Base-by-base conservation (phyloP, 768 basidiomycete genomes). In the Kwoniella bestiolae region DNA sequence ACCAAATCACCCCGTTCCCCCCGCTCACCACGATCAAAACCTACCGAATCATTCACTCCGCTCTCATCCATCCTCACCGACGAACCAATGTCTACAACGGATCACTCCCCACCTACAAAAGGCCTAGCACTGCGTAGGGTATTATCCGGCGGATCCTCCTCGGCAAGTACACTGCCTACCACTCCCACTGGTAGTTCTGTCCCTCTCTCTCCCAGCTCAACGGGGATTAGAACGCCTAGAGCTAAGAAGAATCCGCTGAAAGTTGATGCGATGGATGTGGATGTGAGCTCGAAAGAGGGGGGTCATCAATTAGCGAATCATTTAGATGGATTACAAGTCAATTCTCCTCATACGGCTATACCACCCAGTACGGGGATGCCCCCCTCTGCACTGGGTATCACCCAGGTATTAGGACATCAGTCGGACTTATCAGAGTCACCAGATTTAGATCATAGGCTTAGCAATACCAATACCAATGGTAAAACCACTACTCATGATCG, bases 201-300 rank as follows among this genome's bases (percentile, higher is more conserved):
- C 0, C 68, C 74, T 4, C 35, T 72, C 2, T 75, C 74, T 3
- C 74, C 74, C 25, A 50, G 50, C 31, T 73, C 74, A 7, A 67
- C 29, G 28, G 72, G 70, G 2, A 66, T 52, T 5, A 57, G 67
- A 18, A 73, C 74, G 3, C 74, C 72, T 5, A 67, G 65, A 65
- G 72, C 72, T 0, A 60, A 32, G 3, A 65, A 64, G 29, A 64
- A 62, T 4, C 26, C 46, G 14, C 52, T 73, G 11, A 58, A 63
- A 21, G 9, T 26, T 18, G 14, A 63, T 16, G 18, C 34, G 12
- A 49, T 31, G 63, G 59, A 60, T 25, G 18, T 52, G 14, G 52
- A 63, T 31, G 28, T 23, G 12, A 18, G 9, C 32, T 1, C 6
- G 18, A 16, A 26, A 3, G 21, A 64, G 41, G 61, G 60, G 49